Percentiles rank a stretch among this genome's conserved stretches.
Conservation (phyloP, 176 grass and related monocot species). For the Bonia amplexicaulis region DNA sequence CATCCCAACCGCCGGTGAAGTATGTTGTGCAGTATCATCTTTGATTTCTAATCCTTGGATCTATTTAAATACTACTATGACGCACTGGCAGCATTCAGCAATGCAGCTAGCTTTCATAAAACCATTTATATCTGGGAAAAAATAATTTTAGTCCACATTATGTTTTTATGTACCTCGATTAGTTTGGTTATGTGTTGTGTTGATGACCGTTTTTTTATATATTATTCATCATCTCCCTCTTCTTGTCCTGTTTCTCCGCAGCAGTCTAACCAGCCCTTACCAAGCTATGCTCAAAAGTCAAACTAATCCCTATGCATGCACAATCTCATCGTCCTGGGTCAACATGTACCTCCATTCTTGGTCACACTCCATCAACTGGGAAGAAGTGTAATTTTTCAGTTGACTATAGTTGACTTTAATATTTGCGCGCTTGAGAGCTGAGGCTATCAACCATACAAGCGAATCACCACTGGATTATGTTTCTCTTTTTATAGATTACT, state of each 20-base stretch:
- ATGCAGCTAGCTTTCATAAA: neutral
- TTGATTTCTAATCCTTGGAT: neutral
- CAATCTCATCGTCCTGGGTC: slow-evolving; percentile 24
- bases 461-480: neutral
- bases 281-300: neutral
- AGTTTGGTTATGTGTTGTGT: neutral
- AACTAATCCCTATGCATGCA: slow-evolving; percentile 1
- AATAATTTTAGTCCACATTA: neutral
- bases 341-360: neutral
- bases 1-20: neutral
- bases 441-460: neutral
- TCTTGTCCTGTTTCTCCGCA: neutral
- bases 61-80: neutral
- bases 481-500: neutral
- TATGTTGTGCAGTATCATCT: neutral
- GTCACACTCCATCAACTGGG: neutral
- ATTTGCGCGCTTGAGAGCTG: neutral
- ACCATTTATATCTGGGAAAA: neutral
- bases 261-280: neutral
- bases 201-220: neutral
- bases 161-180: neutral
- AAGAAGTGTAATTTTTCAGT: neutral
- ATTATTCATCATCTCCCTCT: neutral
- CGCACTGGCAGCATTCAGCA: neutral
- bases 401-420: neutral